These are phyloP conservation scores for Saccharomycopsis phalli DNA, from an alignment of 1,139 yeast species.

Conservation along the genomic window DNA sequence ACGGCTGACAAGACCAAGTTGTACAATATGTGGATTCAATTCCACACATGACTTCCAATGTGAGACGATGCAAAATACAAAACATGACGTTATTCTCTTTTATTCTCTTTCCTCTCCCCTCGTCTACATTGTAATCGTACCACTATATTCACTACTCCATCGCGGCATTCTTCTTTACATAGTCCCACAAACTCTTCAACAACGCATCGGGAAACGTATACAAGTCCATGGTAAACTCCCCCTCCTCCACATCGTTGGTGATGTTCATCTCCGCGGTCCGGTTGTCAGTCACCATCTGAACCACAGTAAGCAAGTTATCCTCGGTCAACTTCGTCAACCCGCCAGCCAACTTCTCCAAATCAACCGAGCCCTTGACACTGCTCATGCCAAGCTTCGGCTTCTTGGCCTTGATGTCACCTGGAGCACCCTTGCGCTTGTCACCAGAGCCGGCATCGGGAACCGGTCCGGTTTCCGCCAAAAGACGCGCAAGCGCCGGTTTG, in stretches of 20 bases:
- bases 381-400: constrained; percentile 48
- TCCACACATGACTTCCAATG: no score
- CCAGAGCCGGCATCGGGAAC: constrained; percentile 40
- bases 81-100: no score
- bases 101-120: not conserved
- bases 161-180: constrained; percentile 54
- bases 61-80: not conserved
- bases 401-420: constrained; percentile 45
- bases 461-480: constrained; percentile 73
- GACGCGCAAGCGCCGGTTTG: constrained; percentile 63
- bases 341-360: constrained; percentile 83
- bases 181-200: constrained; percentile 91
- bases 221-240: constrained; percentile 94
- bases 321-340: constrained; percentile 83
- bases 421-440: constrained; percentile 35
- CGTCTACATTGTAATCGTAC: constrained; percentile 1
- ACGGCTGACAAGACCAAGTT: no score
- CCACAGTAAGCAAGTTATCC: constrained; percentile 89
- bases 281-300: constrained; percentile 96
- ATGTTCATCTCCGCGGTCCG: constrained; percentile 93
- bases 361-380: constrained; percentile 57
- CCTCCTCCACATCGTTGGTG: constrained; percentile 92
- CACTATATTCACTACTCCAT: constrained; percentile 11
- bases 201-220: constrained; percentile 89
- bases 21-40: no score